These are phyloP conservation scores for Pestalotiopsis sp. DNA, from an alignment of 2,329 filamentous ascomycete species.

Conservation along the genomic window DNA sequence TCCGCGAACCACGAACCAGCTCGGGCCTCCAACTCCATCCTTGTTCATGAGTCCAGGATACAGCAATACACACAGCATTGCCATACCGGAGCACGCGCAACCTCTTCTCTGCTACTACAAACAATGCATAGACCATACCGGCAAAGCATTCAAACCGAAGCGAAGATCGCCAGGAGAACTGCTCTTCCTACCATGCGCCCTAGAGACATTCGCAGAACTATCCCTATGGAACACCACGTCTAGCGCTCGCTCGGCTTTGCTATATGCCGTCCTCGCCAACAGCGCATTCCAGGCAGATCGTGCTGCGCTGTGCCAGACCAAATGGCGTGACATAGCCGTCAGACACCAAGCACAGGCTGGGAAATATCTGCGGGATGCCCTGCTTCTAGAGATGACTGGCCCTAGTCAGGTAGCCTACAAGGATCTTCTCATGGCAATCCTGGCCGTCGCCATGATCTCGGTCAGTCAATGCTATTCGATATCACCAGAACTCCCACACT, in stretches of 20 bases:
- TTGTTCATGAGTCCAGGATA: not conserved
- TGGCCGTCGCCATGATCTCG: conserved; percentile 30
- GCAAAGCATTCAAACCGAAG: conserved; percentile 31
- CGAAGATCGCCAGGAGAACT: conserved; percentile 47
- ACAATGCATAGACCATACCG: conserved; percentile 29
- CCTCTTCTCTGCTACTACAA: conserved; percentile 32
- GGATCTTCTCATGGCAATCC: conserved; percentile 45
- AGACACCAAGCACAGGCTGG: conserved; percentile 34
- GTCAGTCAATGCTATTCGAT: conserved; percentile 16
- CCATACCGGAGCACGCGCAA: conserved; percentile 24
- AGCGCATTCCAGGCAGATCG: conserved; percentile 40
- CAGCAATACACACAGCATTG: not conserved
- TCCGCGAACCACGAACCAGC: not conserved
- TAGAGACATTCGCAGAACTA: conserved; percentile 43
- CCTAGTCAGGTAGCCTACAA: conserved; percentile 44
- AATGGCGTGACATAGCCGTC: conserved; percentile 32
- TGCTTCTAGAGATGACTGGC: conserved; percentile 34
- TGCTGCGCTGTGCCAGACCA: conserved; percentile 13
- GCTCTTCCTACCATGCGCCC: conserved; percentile 43
- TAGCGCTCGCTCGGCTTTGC: conserved; percentile 38
- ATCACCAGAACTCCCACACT: not conserved
- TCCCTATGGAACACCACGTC: conserved; percentile 41
- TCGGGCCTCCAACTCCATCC: not conserved
- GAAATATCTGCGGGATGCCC: conserved; percentile 33
- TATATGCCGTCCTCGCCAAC: conserved; percentile 43